Evolutionary conservation across 169 alveolate genomes (phyloP).

Genomic region (Plasmodium knowlesi): DNA sequence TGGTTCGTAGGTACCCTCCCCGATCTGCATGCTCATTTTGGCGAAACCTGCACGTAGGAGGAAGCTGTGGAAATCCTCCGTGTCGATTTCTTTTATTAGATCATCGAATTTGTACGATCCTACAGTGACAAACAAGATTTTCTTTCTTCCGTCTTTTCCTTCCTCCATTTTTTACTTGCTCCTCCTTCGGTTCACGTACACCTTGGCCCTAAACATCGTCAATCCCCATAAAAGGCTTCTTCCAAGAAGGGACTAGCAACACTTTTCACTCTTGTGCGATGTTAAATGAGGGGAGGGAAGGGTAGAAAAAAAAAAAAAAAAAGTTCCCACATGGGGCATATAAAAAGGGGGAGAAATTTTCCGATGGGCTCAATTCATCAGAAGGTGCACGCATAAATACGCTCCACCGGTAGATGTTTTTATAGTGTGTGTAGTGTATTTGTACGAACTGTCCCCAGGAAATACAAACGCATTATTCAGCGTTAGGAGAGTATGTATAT

Average conservation of each 20-base stretch:
- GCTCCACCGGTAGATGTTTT: neutral
- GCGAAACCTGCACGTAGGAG: conserved; percentile 17
- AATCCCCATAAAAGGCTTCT: neutral
- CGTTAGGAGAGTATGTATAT: neutral
- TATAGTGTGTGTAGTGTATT: too few relatives aligned
- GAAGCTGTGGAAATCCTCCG: conserved; percentile 41
- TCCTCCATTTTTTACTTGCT: neutral
- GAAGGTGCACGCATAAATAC: neutral
- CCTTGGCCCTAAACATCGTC: neutral
- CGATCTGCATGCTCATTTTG: conserved; percentile 46
- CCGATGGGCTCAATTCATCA: neutral
- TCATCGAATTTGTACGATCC: conserved; percentile 65
- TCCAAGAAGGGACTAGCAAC: neutral
- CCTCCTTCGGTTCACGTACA: too few relatives aligned
- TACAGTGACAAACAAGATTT: conserved; percentile 40
- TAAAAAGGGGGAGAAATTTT: neutral
- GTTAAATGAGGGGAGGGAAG: neutral
- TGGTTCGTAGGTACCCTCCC: conserved; percentile 35
- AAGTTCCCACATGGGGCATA: neutral
- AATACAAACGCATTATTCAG: neutral
- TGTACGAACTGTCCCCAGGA: neutral
- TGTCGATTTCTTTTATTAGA: conserved; percentile 22
- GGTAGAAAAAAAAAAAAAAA: too few relatives aligned
- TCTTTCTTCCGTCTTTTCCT: neutral
- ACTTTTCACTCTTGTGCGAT: neutral